phyloP scores from a whole-genome alignment of 2,329 filamentous ascomycete genomes.

The Pseudogymnoascus sp. region DNA sequence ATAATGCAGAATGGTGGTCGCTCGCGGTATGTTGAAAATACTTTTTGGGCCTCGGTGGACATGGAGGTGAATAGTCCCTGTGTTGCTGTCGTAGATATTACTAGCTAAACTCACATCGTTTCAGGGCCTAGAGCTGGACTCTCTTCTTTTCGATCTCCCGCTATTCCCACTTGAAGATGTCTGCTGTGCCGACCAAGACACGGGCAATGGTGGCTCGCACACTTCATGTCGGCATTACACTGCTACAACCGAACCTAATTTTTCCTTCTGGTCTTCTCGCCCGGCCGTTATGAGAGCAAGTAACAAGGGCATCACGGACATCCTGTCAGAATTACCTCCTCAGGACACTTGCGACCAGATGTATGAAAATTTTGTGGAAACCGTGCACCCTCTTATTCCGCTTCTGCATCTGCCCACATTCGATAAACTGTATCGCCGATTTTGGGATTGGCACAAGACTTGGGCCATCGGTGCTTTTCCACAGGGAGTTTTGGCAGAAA shows the following conservation, averaged over 20 bases:
- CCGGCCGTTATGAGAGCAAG: neutral
- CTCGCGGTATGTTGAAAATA: slow-evolving; percentile 64
- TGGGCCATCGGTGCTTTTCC: neutral
- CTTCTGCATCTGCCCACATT: slow-evolving; percentile 7
- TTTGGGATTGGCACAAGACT: slow-evolving; percentile 4
- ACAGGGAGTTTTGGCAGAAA: neutral
- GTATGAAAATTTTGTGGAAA: slow-evolving; percentile 8
- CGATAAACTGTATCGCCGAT: neutral
- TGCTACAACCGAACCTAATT: slow-evolving; percentile 32
- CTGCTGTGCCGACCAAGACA: slow-evolving; percentile 31
- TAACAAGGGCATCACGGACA: neutral
- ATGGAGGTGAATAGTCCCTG: slow-evolving; percentile 49
- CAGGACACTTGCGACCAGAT: slow-evolving; percentile 4
- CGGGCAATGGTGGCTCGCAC: slow-evolving; percentile 41
- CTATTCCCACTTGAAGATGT: neutral
- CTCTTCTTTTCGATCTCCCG: slow-evolving; percentile 2
- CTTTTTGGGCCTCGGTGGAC: slow-evolving; percentile 64
- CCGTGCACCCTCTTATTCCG: slow-evolving; percentile 2
- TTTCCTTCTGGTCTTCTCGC: slow-evolving; percentile 36
- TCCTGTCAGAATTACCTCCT: neutral
- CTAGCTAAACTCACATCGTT: neutral
- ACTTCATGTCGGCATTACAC: slow-evolving; percentile 8
- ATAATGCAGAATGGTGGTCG: slow-evolving; percentile 36
- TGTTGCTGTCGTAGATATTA: neutral
- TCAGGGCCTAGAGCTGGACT: neutral